These are phyloP conservation scores for Pseudogymnoascus destructans DNA, from an alignment of 2,329 filamentous ascomycete species.

Conservation along the genomic window DNA sequence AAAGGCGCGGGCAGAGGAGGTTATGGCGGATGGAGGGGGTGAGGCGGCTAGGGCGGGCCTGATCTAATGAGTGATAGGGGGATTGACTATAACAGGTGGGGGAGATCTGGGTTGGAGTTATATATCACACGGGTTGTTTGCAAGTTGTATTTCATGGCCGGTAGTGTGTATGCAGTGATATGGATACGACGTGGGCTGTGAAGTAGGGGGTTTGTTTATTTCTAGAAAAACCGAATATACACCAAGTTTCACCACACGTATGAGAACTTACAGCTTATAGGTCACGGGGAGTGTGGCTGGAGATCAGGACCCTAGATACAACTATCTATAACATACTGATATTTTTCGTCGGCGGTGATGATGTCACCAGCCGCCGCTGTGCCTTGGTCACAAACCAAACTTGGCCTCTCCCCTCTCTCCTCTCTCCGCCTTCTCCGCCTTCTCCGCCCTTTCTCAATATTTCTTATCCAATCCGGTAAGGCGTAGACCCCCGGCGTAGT, in stretches of 20 bases:
- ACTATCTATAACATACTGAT: too few relatives aligned
- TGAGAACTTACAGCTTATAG: not conserved
- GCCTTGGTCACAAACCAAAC: not conserved
- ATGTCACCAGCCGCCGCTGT: not conserved
- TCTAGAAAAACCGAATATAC: not conserved
- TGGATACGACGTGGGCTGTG: not conserved
- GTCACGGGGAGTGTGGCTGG: not conserved
- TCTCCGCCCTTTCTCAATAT: not conserved
- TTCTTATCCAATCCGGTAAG: not conserved
- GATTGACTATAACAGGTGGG: not conserved
- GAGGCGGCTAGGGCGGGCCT: constrained; percentile 46
- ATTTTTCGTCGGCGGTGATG: not conserved
- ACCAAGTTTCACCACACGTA: not conserved
- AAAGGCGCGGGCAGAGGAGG: constrained; percentile 44
- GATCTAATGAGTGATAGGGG: not conserved
- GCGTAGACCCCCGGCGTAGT: constrained; percentile 1
- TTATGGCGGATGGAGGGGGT: constrained; percentile 43
- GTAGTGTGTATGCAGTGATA: not conserved
- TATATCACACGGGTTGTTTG: constrained; percentile 4
- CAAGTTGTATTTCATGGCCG: not conserved
- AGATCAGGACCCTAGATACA: not conserved
- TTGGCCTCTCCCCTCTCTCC: not conserved
- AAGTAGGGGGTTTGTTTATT: not conserved
- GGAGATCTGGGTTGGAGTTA: not conserved
- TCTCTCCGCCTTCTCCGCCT: not conserved